These are phyloP conservation scores for Pezicula neosporulosa DNA, from an alignment of 2,329 filamentous ascomycete genomes.

Conservation along the genomic window DNA sequence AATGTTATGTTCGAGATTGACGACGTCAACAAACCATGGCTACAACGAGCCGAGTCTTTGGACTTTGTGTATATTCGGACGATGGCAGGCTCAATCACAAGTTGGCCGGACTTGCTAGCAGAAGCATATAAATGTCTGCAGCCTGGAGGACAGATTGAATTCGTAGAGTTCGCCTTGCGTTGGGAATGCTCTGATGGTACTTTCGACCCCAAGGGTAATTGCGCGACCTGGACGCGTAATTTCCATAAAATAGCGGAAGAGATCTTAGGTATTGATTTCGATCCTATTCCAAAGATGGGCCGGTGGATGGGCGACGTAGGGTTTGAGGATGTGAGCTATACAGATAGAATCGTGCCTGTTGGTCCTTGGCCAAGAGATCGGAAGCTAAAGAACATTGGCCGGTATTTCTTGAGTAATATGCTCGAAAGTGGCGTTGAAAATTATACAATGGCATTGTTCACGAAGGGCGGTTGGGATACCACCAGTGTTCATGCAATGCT, in stretches of 20 bases:
- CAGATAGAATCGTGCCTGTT: constrained; percentile 13
- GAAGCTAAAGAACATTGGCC: constrained; percentile 25
- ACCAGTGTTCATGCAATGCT: constrained; percentile 14
- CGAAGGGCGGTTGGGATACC: constrained; percentile 15
- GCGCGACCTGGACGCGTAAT: constrained; percentile 8
- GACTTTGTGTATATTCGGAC: constrained; percentile 57
- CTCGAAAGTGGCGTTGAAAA: constrained; percentile 14
- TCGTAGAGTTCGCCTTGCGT: constrained; percentile 10
- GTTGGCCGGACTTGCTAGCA: constrained; percentile 51
- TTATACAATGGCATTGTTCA: constrained; percentile 16
- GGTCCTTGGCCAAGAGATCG: constrained; percentile 29
- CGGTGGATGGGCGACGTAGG: constrained; percentile 30
- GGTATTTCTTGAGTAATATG: constrained; percentile 16
- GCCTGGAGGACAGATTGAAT: constrained; percentile 17
- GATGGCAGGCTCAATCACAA: constrained; percentile 51
- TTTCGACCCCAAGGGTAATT: constrained; percentile 8
- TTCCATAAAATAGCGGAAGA: constrained; percentile 8
- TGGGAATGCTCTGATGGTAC: constrained; percentile 15
- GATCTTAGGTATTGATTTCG: constrained; percentile 12
- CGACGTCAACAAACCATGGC: constrained; percentile 51
- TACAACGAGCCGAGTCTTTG: constrained; percentile 41
- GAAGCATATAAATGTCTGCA: constrained; percentile 38
- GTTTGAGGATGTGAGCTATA: constrained; percentile 35
- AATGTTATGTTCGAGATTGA: constrained; percentile 63
- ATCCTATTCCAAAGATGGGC: constrained; percentile 16